Percentiles rank a stretch among this genome's conserved stretches.
phyloP scores from a whole-genome alignment of 352 stramenopile genomes.

The Phytophthora macrochlamydospora region DNA sequence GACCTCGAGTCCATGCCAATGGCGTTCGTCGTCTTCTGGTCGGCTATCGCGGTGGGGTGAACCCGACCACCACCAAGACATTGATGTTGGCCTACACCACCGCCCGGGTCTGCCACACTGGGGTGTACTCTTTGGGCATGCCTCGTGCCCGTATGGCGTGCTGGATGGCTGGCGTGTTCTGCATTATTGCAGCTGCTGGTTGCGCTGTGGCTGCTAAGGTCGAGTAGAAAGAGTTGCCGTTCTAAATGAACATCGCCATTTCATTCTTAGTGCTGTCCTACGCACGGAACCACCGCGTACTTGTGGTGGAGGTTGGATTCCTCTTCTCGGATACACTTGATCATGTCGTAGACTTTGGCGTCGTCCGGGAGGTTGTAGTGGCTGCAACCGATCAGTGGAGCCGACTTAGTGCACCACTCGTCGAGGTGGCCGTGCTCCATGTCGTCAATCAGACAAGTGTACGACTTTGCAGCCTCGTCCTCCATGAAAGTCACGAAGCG shows the following conservation, averaged over 20 bases:
- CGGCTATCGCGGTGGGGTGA: constrained; percentile 41
- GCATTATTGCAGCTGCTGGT: constrained; percentile 21
- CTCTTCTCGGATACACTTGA: constrained; percentile 85
- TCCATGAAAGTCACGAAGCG: constrained; percentile 93
- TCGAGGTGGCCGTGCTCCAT: constrained; percentile 85
- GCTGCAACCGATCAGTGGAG: constrained; percentile 70
- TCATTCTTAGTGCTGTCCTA: constrained; percentile 9
- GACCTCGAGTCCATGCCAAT: constrained; percentile 66
- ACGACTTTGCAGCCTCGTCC: constrained; percentile 90
- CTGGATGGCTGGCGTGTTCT: constrained; percentile 36
- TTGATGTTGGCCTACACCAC: constrained; percentile 50
- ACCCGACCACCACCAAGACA: constrained; percentile 30
- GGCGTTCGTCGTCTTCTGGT: constrained; percentile 51
- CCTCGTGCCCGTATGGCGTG: constrained; percentile 30
- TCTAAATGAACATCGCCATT: background rate
- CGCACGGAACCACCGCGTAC: constrained; percentile 39
- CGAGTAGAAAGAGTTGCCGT: background rate
- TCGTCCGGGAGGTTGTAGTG: constrained; percentile 88
- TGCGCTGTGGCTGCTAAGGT: too few species aligned
- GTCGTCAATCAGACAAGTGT: constrained; percentile 89
- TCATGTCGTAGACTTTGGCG: constrained; percentile 81
- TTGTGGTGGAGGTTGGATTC: constrained; percentile 78
- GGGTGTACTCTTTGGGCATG: constrained; percentile 45
- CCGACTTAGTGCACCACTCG: constrained; percentile 62
- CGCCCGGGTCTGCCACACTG: constrained; percentile 44